These are phyloP conservation scores for Aspergillus arachidicola DNA, from an alignment of 2,329 filamentous ascomycete genomes.

Conservation along the genomic window DNA sequence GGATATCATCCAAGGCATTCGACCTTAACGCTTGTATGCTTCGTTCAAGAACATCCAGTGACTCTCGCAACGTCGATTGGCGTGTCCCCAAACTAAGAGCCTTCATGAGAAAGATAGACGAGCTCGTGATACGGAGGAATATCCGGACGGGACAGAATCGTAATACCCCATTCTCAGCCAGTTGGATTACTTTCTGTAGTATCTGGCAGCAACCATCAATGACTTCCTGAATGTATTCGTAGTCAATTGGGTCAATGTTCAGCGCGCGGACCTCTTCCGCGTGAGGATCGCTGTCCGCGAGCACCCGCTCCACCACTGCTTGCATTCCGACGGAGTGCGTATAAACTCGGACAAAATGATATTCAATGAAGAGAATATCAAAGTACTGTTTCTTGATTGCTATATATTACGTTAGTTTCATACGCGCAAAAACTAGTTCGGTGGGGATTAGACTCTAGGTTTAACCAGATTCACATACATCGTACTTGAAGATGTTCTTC, in stretches of 20 bases:
- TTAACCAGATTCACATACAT: constrained; percentile 17
- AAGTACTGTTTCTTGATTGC: constrained; percentile 41
- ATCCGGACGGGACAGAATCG: constrained; percentile 57
- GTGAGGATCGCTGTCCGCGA: constrained; percentile 39
- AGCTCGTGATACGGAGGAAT: constrained; percentile 57
- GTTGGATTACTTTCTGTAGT: constrained; percentile 51
- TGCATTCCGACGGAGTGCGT: constrained; percentile 56
- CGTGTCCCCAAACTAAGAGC: constrained; percentile 54
- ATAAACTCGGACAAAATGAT: constrained; percentile 50
- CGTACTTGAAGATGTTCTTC: constrained; percentile 38
- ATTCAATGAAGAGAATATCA: constrained; percentile 58
- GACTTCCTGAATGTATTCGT: constrained; percentile 59
- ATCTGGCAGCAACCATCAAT: constrained; percentile 58
- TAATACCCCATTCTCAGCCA: constrained; percentile 51
- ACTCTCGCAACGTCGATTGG: constrained; percentile 52
- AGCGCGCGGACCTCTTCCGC: constrained; percentile 43
- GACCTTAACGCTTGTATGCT: constrained; percentile 53
- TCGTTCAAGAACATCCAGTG: constrained; percentile 51
- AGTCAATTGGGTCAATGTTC: constrained; percentile 53
- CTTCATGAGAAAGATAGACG: constrained; percentile 58
- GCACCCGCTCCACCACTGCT: constrained; percentile 58
- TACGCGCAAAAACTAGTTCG: not conserved
- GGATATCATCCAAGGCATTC: constrained; percentile 55
- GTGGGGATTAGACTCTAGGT: not conserved
- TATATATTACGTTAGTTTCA: constrained; percentile 10